phyloP scores from a whole-genome alignment of 768 basidiomycete species.

The Gelatoporia subvermispora region DNA sequence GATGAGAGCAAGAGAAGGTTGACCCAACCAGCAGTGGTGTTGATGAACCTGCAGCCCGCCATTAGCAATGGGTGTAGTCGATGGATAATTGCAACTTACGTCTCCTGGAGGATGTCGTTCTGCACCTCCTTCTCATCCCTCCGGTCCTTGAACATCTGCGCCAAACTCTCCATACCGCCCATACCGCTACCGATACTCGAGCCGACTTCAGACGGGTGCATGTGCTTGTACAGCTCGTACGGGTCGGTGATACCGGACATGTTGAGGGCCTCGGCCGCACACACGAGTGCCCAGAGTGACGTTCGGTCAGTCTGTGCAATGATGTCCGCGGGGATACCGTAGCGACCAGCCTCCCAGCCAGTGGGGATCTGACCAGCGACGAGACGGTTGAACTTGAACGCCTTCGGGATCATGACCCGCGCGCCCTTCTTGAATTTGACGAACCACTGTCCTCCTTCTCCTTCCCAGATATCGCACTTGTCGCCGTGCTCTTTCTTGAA shows the following conservation, averaged over 20 bases:
- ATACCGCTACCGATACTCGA: conserved; percentile 94
- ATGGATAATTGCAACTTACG: conserved; percentile 46
- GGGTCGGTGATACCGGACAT: conserved; percentile 97
- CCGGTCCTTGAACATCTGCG: conserved; percentile 98
- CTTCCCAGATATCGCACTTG: conserved; percentile 93
- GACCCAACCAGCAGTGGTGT: conserved; percentile 97
- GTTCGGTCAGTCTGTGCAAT: conserved; percentile 90
- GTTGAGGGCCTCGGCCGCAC: conserved; percentile 92
- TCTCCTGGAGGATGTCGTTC: conserved; percentile 97
- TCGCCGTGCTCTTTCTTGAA: conserved; percentile 97
- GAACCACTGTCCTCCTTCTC: conserved; percentile 91
- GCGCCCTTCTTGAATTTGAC: conserved; percentile 99
- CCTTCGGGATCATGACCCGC: conserved; percentile 87
- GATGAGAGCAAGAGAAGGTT: conserved; percentile 93
- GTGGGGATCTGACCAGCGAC: conserved; percentile 97
- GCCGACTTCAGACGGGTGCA: conserved; percentile 96
- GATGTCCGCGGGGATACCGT: conserved; percentile 96
- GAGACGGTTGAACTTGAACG: conserved; percentile 88
- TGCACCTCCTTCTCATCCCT: conserved; percentile 98
- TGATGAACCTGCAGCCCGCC: conserved; percentile 94
- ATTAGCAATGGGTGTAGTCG: no score
- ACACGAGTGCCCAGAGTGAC: conserved; percentile 92
- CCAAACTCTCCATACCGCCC: conserved; percentile 89
- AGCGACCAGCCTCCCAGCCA: conserved; percentile 94
- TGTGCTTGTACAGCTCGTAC: conserved; percentile 93